A percentile compares a stretch with the other conserved stretches of the same genome.
Conservation (phyloP, 345 rosid genomes). For the Sisymbrium altissimum region DNA sequence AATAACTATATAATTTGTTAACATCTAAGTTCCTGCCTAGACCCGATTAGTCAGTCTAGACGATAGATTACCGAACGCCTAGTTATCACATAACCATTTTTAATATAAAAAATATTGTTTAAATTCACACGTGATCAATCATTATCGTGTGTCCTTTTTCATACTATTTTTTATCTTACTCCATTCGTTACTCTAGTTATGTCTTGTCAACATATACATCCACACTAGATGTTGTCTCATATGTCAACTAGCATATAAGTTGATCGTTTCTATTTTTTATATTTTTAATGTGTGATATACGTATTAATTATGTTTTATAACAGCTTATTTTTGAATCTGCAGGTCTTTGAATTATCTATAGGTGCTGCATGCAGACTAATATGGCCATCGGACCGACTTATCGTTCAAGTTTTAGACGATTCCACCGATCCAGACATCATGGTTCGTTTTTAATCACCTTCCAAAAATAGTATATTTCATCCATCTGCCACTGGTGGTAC, state of each 20-base stretch:
- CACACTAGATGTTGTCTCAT: neutral
- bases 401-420: conserved; percentile 58
- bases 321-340: neutral
- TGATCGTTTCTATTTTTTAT: neutral
- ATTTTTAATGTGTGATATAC: neutral
- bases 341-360: conserved; percentile 55
- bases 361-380: conserved; percentile 54
- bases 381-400: conserved; percentile 51
- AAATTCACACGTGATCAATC: neutral
- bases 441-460: conserved; percentile 28
- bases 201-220: neutral
- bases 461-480: neutral
- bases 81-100: neutral
- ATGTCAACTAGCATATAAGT: neutral
- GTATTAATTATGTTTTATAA: neutral
- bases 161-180: neutral
- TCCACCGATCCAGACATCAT: conserved; percentile 52
- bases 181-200: neutral
- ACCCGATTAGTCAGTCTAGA: neutral
- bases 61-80: neutral
- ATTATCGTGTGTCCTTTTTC: neutral
- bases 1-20: neutral
- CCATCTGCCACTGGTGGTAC: neutral
- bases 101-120: too few relatives aligned
- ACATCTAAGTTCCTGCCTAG: neutral